Evolutionary conservation across 2,329 filamentous ascomycete genomes (phyloP).

Genomic region (Mycosphaerelloides madeirae): DNA sequence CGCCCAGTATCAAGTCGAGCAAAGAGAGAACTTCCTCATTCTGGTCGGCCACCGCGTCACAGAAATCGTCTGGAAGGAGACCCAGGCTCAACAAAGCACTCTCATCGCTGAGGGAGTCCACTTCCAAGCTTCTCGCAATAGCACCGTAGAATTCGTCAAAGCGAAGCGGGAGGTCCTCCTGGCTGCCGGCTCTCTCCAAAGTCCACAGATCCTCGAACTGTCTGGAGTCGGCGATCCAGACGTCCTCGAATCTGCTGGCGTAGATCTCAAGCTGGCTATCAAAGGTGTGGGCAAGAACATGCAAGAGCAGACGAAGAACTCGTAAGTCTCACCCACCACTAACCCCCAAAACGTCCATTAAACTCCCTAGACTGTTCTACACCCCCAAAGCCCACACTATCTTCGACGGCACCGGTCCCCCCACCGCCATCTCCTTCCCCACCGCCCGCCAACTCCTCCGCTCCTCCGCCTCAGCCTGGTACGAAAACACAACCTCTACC

Average conservation of each 20-base stretch:
- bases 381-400: constrained; percentile 13
- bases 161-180: constrained; percentile 45
- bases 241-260: constrained; percentile 19
- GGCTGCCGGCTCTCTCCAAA: constrained; percentile 53
- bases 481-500: constrained; percentile 24
- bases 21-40: constrained; percentile 23
- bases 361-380: too few relatives aligned
- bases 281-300: constrained; percentile 10
- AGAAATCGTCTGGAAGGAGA: constrained; percentile 18
- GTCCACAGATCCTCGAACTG: constrained; percentile 56
- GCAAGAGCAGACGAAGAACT: constrained; percentile 21
- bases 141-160: constrained; percentile 16
- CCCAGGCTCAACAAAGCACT: too few relatives aligned
- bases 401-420: constrained; percentile 36
- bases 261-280: constrained; percentile 22
- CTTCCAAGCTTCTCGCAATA: constrained; percentile 18
- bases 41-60: constrained; percentile 27
- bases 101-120: constrained; percentile 20
- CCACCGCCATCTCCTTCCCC: constrained; percentile 35
- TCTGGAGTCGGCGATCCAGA: constrained; percentile 51
- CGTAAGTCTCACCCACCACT: too few relatives aligned
- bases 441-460: constrained; percentile 37
- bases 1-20: constrained; percentile 18
- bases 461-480: constrained; percentile 22
- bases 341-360: too few relatives aligned